Percentiles rank a stretch among this genome's conserved stretches.
phyloP scores from a whole-genome alignment of 805 yeast species.

The Alloascoidea africana region DNA sequence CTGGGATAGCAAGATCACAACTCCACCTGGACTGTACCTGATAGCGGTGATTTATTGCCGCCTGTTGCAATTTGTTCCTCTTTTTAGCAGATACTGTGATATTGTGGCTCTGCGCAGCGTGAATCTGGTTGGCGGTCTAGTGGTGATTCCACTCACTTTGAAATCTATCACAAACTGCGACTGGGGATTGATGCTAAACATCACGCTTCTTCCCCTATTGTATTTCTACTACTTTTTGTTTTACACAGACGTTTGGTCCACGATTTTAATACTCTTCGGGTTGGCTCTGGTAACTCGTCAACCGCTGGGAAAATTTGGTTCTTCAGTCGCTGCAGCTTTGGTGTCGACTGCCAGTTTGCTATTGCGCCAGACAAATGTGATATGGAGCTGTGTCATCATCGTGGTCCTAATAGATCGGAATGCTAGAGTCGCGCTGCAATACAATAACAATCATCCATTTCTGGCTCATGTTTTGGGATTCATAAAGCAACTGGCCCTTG shows the following conservation, averaged over 20 bases:
- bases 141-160: conserved; percentile 29
- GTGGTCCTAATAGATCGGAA: conserved; percentile 24
- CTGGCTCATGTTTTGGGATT: conserved; percentile 8
- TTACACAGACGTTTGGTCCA: conserved; percentile 92
- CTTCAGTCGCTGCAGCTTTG: conserved; percentile 11
- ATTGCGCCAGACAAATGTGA: conserved; percentile 83
- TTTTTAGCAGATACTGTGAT: conserved; percentile 16
- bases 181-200: conserved; percentile 19
- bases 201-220: conserved; percentile 53
- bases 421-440: not conserved
- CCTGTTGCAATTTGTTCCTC: conserved; percentile 9
- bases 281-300: conserved; percentile 28
- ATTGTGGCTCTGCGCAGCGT: conserved; percentile 32
- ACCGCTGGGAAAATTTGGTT: conserved; percentile 7
- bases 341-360: conserved; percentile 36
- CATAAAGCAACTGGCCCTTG: conserved; percentile 5
- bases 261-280: conserved; percentile 38
- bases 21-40: conserved; percentile 86
- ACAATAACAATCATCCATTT: conserved; percentile 2
- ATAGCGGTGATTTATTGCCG: conserved; percentile 21
- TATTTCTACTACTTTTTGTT: conserved; percentile 61
- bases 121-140: conserved; percentile 52
- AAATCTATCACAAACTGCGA: not conserved
- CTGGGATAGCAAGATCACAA: conserved; percentile 88
- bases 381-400: conserved; percentile 63